A percentile compares a stretch with the other conserved stretches of the same genome.
Evolutionary conservation across 1,284 basidiomycete species (phyloP).

Genomic region (Irpex lacteus): DNA sequence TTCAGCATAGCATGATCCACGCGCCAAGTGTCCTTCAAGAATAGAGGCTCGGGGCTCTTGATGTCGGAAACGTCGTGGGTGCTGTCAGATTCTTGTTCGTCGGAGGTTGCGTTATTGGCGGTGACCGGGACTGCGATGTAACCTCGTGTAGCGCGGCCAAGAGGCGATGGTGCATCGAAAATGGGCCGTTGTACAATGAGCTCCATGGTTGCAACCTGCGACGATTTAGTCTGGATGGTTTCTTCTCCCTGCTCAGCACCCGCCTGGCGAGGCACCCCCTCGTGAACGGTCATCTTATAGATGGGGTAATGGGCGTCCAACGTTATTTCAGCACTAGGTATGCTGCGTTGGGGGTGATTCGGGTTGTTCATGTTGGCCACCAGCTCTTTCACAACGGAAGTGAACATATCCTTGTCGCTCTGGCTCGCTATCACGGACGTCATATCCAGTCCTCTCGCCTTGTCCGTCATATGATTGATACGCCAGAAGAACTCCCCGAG

Average conservation of each 20-base stretch:
- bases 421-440: neutral
- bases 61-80: too few species aligned
- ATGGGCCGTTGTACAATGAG: constrained; percentile 1
- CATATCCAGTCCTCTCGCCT: neutral
- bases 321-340: neutral
- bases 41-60: too few species aligned
- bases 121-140: constrained; percentile 1
- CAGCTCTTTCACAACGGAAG: neutral
- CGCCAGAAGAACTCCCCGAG: constrained; percentile 7
- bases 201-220: neutral
- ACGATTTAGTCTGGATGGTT: neutral
- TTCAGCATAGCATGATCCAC: neutral
- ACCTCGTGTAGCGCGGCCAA: constrained; percentile 1
- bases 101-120: too few species aligned
- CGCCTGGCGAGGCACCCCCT: neutral
- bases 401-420: neutral
- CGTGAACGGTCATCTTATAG: neutral
- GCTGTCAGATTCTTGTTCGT: neutral
- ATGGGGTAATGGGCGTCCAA: neutral
- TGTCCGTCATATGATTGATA: neutral
- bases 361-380: neutral
- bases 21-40: constrained; percentile 8
- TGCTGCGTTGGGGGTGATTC: neutral
- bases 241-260: neutral
- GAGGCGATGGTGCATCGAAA: neutral